A percentile compares a stretch with the other conserved stretches of the same genome.
Evolutionary conservation across 202 grass and related monocot species (phyloP).

Genomic region (Hordeum pubiflorum): DNA sequence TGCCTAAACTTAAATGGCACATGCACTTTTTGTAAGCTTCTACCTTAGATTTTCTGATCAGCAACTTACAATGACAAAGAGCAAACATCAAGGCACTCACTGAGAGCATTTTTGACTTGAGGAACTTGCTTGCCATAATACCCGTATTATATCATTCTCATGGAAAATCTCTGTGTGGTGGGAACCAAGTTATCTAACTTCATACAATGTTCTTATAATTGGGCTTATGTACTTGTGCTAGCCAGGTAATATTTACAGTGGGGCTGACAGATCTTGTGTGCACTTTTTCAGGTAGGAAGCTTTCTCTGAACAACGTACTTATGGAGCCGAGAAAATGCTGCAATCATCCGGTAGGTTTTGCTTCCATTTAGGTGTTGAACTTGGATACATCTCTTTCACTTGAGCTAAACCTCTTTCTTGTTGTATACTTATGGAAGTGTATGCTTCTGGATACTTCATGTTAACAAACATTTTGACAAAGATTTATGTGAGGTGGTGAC

Average conservation of each 20-base stretch:
- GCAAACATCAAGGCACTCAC: background rate
- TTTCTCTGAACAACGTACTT: conserved; percentile 53
- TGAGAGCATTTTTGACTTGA: background rate
- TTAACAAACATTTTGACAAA: background rate
- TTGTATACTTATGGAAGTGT: background rate
- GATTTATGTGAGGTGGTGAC: background rate
- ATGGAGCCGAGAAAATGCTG: conserved; percentile 57
- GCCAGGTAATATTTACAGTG: background rate
- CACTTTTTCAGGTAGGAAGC: conserved; percentile 41
- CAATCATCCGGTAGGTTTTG: conserved; percentile 56
- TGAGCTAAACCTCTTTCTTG: background rate
- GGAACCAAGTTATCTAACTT: background rate
- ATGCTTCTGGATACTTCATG: background rate
- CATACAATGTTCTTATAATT: background rate
- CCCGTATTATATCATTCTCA: background rate
- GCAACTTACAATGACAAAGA: background rate
- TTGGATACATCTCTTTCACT: background rate
- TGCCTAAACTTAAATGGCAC: background rate
- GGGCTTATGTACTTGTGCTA: background rate
- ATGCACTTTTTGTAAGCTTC: background rate
- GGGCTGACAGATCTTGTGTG: background rate
- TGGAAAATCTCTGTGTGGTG: background rate
- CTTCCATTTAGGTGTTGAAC: background rate
- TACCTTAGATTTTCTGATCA: background rate
- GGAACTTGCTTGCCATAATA: background rate